Conservation (phyloP, 768 basidiomycete genomes). For the Pisolithus microcarpus region DNA sequence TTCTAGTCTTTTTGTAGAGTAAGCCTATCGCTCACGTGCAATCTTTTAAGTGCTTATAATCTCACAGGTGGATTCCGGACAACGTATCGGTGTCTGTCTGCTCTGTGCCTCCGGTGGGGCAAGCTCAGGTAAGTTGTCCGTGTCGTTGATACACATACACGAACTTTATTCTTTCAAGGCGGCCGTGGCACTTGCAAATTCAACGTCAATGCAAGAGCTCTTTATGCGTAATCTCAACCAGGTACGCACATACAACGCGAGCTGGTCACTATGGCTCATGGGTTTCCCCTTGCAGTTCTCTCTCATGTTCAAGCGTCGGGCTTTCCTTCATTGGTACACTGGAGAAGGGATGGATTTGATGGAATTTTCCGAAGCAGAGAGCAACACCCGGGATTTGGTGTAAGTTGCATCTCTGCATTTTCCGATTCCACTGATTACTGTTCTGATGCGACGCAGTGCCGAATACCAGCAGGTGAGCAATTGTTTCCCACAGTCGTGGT, state of each 20-base stretch:
- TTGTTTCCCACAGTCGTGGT: not conserved
- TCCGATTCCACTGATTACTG: conserved; percentile 1
- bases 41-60: conserved; percentile 1
- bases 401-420: conserved; percentile 32
- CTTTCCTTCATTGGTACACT: conserved; percentile 89
- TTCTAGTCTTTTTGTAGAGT: conserved; percentile 76
- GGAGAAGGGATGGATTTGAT: conserved; percentile 84
- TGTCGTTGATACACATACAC: not conserved
- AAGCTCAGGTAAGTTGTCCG: conserved; percentile 46
- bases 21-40: conserved; percentile 14
- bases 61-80: conserved; percentile 77
- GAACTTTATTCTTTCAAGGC: conserved; percentile 34
- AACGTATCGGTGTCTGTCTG: conserved; percentile 82
- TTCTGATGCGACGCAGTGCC: conserved; percentile 38
- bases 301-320: conserved; percentile 75
- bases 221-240: conserved; percentile 67
- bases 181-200: conserved; percentile 67
- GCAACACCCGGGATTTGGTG: conserved; percentile 75
- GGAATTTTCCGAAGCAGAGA: conserved; percentile 85
- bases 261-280: not conserved
- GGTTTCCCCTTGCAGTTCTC: conserved; percentile 44
- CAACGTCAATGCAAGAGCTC: conserved; percentile 79
- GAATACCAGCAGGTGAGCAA: conserved; percentile 79
- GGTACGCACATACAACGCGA: conserved; percentile 29
- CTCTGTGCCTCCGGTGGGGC: conserved; percentile 77